phyloP scores from a whole-genome alignment of 345 rosid species.

The Gossypium turneri region DNA sequence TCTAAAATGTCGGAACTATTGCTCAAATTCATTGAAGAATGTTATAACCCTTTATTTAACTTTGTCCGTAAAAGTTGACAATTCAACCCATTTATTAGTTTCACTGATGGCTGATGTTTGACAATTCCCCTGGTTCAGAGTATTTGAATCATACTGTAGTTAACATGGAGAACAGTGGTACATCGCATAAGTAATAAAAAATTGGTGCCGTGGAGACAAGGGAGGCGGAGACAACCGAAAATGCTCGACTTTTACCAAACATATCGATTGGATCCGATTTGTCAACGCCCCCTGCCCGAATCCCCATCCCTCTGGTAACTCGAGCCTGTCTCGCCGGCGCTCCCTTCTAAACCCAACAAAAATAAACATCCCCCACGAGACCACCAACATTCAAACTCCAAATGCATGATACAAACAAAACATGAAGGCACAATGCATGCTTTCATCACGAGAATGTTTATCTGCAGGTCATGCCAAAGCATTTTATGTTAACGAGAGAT shows the following conservation, averaged over 20 bases:
- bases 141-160: too few relatives aligned
- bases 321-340: slow-evolving; percentile 37
- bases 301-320: slow-evolving; percentile 26
- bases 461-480: background rate
- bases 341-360: slow-evolving; percentile 19
- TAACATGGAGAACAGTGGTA: too few relatives aligned
- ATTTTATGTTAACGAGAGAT: background rate
- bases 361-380: background rate
- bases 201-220: slow-evolving; percentile 35
- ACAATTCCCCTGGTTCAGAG: background rate
- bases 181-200: too few relatives aligned
- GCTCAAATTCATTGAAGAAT: background rate
- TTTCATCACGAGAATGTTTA: background rate
- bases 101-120: too few relatives aligned
- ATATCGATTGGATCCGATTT: slow-evolving; percentile 19
- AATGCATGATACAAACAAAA: too few relatives aligned
- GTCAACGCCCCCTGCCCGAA: slow-evolving; percentile 31
- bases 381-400: too few relatives aligned
- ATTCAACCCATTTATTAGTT: background rate
- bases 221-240: slow-evolving; percentile 26
- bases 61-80: background rate
- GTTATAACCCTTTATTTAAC: background rate
- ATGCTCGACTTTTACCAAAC: slow-evolving; percentile 31
- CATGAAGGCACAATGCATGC: background rate
- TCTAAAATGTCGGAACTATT: slow-evolving; percentile 3